Evolutionary conservation across 352 stramenopile genomes (phyloP), one percentile per base, ranked within the genome.

Genomic region (Phytophthora sansomeana): DNA sequence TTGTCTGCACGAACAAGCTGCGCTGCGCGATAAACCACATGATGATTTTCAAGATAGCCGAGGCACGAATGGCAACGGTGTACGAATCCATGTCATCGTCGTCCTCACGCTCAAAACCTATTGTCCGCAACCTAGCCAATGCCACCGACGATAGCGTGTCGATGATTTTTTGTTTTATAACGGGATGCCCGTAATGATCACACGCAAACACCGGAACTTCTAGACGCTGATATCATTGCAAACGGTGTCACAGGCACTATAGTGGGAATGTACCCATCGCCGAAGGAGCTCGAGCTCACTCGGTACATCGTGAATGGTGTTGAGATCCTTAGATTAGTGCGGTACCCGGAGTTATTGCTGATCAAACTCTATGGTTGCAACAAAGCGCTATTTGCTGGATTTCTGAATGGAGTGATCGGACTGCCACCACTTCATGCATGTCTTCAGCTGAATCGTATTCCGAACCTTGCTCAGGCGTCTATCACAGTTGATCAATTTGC

Each of bases 401-500:
- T 67, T 19, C 33, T 4, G 4, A 16, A 43, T 2, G 57, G 43
- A 6, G 56, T 63, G 0, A 67, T 72, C 24, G 64, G 57, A 0
- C 5, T 67, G 0, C 57, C 57, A 0, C 42, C 28, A 7, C 38
- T 41, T 2, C 52, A 64, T 8, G 21, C 36, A 0, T 5, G 14
- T 2, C 5, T 66, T 0, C 16, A 24, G 11, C 48, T 69, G 2
- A 51, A 24, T 13, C 9, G 28, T 1, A 46, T 70, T 1, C n/a
- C 46, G 0, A 59, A 66, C 17, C 26, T 74, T 5, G 8, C 42
- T 0, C 55, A 70, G 52, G 41, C 54, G n/a, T 42, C 26, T 0
- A 16, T 74, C 8, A 74, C 69, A 0, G 47, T 74, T 0, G 24
- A 63, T n/a, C 60, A 74, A 35, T 72, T 78, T 36, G 55, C 56